Evolutionary conservation across 1,284 basidiomycete genomes (phyloP).

Genomic region (Schizophyllum commune): DNA sequence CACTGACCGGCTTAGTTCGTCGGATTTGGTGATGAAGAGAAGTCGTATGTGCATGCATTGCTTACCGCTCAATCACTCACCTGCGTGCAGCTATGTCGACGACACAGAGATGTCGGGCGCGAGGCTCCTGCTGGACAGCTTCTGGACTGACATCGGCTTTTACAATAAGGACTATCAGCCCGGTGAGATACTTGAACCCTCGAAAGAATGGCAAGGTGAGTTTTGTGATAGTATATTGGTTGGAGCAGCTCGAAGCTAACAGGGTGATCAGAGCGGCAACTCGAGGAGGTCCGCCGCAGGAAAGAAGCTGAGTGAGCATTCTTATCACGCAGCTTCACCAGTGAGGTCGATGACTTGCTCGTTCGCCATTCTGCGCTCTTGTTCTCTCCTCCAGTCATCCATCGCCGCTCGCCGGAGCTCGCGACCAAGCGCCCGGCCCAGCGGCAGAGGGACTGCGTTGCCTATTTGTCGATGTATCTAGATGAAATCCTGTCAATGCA

Average conservation of each 20-base stretch:
- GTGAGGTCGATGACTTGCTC: neutral
- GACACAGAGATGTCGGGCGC: neutral
- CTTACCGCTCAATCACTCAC: neutral
- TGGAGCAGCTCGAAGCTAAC: neutral
- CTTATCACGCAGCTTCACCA: neutral
- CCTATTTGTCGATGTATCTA: constrained; percentile 74
- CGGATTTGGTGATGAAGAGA: neutral
- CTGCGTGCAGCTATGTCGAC: neutral
- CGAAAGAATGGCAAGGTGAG: neutral
- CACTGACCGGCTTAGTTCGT: neutral
- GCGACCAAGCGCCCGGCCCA: constrained; percentile 54
- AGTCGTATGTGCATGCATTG: neutral
- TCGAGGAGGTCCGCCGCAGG: neutral
- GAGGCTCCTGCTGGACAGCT: neutral
- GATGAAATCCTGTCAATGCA: constrained; percentile 1
- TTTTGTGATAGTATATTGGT: too few relatives aligned
- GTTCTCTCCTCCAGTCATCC: constrained; percentile 35
- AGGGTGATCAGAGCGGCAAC: neutral
- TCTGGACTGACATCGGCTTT: neutral
- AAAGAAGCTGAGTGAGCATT: neutral
- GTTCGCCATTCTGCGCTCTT: constrained; percentile 19
- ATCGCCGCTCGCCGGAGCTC: constrained; percentile 45
- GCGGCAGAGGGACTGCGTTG: constrained; percentile 63
- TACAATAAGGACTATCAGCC: neutral
- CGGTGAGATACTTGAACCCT: neutral